Percentiles rank a stretch among this genome's conserved stretches.
Conservation (phyloP, 179 eudicot species). For the Beta lomatogona region DNA sequence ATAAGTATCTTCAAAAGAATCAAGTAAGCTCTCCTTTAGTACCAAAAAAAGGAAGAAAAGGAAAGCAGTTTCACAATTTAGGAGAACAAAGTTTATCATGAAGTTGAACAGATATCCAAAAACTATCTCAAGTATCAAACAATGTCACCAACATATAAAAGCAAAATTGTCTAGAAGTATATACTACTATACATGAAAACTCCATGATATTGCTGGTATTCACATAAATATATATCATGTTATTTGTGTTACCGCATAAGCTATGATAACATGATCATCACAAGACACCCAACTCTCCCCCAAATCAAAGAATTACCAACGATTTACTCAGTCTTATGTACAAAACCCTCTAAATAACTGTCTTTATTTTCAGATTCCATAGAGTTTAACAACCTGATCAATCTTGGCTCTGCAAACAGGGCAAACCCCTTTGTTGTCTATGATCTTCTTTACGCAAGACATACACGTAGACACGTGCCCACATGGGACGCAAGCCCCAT, state of each 20-base stretch:
- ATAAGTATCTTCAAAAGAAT: no score
- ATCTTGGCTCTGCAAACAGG: conserved; percentile 77
- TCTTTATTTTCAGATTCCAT: conserved; percentile 43
- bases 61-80: no score
- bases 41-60: no score
- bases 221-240: not conserved
- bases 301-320: not conserved
- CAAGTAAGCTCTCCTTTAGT: no score
- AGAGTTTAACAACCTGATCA: conserved; percentile 59
- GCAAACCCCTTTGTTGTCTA: conserved; percentile 61
- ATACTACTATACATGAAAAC: no score
- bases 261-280: not conserved
- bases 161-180: no score
- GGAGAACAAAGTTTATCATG: no score
- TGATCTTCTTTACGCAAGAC: conserved; percentile 68
- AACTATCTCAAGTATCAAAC: no score
- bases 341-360: not conserved
- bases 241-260: not conserved
- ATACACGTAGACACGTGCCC: conserved; percentile 91
- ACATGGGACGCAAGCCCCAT: conserved; percentile 86
- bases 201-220: no score
- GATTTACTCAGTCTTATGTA: conserved; percentile 1
- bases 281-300: not conserved
- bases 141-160: no score
- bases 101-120: no score